Evolutionary conservation across 106 monocot species (phyloP), one percentile per base, ranked within the genome.

Genomic region (Apostasia shenzhenica): DNA sequence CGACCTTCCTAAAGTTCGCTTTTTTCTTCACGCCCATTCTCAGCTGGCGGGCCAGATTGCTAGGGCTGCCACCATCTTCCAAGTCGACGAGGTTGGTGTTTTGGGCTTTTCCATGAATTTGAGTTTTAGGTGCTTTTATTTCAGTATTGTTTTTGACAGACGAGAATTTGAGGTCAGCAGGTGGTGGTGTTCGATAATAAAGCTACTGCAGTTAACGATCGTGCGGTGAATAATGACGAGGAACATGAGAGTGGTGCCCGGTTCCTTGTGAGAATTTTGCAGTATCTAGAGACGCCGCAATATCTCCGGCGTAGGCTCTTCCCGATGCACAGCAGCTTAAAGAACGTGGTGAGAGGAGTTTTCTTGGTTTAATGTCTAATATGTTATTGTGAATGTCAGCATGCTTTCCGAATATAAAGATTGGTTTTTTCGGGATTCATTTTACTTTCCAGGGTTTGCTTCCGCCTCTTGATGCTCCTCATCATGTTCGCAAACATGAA

Each of bases 391-490:
- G 5, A 42, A 45, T 54, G 26, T n/a, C 41, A 41, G n/a, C 61
- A 45, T 9, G 14, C 41, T 14, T 75, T 41, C 39, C 10, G n/a
- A 1, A 41, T 61, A 3, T n/a, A 14, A 13, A 55, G 45, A 9
- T 49, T 8, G 6, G 12, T 4, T 57, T 49, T 26, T 26, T 26
- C 26, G 26, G 26, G 26, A 26, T 26, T 12, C 50, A 39, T 68
- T 56, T 59, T 63, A 7, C 39, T 59, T 71, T 51, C 14, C 55
- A 95, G 95, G 97, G 97, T 38, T 78, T 89, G 85, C 77, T 97
- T 55, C 97, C 97, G 12, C 97, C 97, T 61, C 89, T 97, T 41
- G 97, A 97, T 92, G 97, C 97, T 70, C 97, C 97, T 74, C 97
- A 97, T 66, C 97, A 97, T 83, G 68, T 92, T 5, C 92, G 97